A percentile compares a stretch with the other conserved stretches of the same genome.
phyloP scores from a whole-genome alignment of 202 grass and related monocot species.

The Cymbopogon flexuosus region DNA sequence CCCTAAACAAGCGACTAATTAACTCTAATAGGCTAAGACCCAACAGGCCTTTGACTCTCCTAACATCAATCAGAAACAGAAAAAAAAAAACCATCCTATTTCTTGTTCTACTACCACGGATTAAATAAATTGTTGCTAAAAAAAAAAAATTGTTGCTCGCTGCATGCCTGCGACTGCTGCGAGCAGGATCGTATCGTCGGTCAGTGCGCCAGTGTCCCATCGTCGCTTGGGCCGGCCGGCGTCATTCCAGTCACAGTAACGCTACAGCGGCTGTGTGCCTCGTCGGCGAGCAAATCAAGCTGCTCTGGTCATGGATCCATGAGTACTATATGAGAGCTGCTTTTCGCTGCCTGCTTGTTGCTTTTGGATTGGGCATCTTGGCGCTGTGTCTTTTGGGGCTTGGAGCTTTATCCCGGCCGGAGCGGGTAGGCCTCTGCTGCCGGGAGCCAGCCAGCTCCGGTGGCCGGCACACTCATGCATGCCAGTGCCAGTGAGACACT shows the following conservation, averaged over 20 bases:
- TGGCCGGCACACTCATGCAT: slow-evolving; percentile 36
- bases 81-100: too few species aligned
- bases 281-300: not conserved
- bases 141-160: too few species aligned
- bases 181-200: not conserved
- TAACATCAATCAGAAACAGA: too few species aligned
- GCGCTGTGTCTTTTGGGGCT: not conserved
- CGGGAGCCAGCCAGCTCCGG: not conserved
- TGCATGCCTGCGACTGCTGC: not conserved
- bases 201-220: not conserved
- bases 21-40: too few species aligned
- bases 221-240: not conserved
- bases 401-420: slow-evolving; percentile 38
- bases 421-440: not conserved
- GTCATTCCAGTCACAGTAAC: not conserved
- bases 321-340: not conserved
- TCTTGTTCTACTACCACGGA: too few species aligned
- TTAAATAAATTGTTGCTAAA: too few species aligned
- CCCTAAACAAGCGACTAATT: too few species aligned
- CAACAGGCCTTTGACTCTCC: too few species aligned
- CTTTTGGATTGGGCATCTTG: not conserved
- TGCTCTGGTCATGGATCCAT: not conserved
- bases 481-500: slow-evolving; percentile 1
- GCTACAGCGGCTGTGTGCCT: not conserved
- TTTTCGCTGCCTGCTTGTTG: not conserved